Evolutionary conservation across 257 asterid genomes (phyloP).

Genomic region (Solanum microdontum): DNA sequence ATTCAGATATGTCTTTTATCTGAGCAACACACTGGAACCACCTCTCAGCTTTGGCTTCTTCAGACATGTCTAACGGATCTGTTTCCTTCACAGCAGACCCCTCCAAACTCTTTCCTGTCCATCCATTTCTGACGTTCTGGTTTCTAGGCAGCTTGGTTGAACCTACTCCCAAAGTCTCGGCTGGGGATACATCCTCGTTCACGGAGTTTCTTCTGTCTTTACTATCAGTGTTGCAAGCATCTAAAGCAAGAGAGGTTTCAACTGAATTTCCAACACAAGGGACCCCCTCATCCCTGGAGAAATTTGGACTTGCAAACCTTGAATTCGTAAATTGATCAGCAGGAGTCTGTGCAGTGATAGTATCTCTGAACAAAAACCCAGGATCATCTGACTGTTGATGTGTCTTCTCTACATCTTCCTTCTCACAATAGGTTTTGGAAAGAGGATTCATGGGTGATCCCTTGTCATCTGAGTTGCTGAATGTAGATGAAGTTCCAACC

Average conservation of each 20-base stretch:
- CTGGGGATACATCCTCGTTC: slow-evolving; percentile 1
- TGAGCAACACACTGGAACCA: slow-evolving; percentile 95
- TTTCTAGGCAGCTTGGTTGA: slow-evolving; percentile 10
- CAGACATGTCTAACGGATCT: slow-evolving; percentile 85
- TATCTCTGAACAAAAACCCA: not conserved
- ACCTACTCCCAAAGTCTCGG: not conserved
- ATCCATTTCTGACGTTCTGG: slow-evolving; percentile 20
- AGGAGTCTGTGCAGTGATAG: not conserved
- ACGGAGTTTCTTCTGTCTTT: slow-evolving; percentile 5
- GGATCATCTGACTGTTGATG: slow-evolving; percentile 10
- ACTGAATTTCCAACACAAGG: slow-evolving; percentile 6
- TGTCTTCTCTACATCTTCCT: not conserved
- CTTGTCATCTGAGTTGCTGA: not conserved
- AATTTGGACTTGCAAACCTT: slow-evolving; percentile 8
- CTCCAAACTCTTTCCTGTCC: slow-evolving; percentile 61
- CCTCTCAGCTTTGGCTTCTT: slow-evolving; percentile 92
- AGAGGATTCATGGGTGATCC: not conserved
- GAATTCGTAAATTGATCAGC: slow-evolving; percentile 4
- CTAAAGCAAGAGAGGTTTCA: slow-evolving; percentile 7
- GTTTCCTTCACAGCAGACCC: slow-evolving; percentile 75
- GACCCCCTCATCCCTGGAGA: not conserved
- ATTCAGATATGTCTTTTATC: slow-evolving; percentile 87
- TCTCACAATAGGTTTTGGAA: not conserved
- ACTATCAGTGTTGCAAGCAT: not conserved
- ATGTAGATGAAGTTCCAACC: slow-evolving; percentile 13